Evolutionary conservation across 805 yeast species (phyloP), one percentile per base, ranked within the genome.

Genomic region (Saccharomyces mikatae): DNA sequence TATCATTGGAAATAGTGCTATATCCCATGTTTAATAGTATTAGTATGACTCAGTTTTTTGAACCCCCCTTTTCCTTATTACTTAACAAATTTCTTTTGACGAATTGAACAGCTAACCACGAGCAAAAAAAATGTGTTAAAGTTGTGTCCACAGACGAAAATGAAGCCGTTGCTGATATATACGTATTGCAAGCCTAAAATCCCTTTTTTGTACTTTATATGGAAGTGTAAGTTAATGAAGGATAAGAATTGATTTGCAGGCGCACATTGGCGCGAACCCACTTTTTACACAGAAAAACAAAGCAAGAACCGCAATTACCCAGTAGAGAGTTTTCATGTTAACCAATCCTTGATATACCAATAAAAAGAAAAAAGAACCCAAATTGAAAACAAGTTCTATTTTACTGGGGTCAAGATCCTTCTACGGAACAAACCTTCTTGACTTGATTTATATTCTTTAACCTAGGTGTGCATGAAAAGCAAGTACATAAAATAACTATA

Each of bases 1-100:
- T 60, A 47, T 73, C 76, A 54, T 74, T 76, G 2, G 76, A 67
- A 11, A 76, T 73, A 6, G 73, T 69, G 56, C 68, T 72, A 21
- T 69, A 73, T 2, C 58, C 62, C 65, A 62, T 62, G 27, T 49
- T 46, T 31, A 11, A 17, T 27, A 17, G 22, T 49, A 27, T 2
- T 50, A 21, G 27, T 46, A 47, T 22, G 53, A 14, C 17, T 28
- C 21, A 17, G 29, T 48, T 29, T 28, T 48, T 11, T 22, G 22
- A 17, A 22, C 44, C 44, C 44, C 44, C 41, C 24, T 17, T 36
- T 36, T 17, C 44, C 13, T 21, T 36, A 29, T 36, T 1, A 17
- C 17, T 36, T 36, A 36, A 17, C 44, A 36, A n/a, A 36, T 10
- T 22, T 3, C 17, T 22, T 4, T 5, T 36, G 11, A 22, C 6